Conservation (phyloP, 176 grass and related monocot species). For the Carex cristatella region DNA sequence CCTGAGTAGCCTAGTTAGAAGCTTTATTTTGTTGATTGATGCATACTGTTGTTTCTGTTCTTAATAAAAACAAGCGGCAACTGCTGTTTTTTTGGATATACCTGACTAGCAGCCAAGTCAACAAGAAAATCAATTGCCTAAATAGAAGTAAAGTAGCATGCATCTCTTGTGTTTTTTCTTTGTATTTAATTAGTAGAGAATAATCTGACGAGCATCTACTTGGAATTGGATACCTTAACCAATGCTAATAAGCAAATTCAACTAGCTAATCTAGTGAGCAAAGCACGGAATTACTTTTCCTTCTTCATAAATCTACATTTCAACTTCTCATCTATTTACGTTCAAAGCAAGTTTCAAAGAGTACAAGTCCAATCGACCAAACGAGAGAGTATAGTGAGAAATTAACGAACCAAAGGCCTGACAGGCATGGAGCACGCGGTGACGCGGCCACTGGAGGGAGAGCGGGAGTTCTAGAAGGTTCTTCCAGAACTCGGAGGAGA, state of each 20-base stretch:
- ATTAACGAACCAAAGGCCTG: constrained; percentile 62
- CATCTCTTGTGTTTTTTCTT: neutral
- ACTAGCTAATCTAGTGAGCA: neutral
- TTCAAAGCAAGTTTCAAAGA: neutral
- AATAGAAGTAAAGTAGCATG: neutral
- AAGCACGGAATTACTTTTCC: neutral
- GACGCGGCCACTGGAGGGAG: constrained; percentile 77
- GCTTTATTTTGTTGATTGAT: too few relatives aligned
- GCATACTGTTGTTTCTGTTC: too few relatives aligned
- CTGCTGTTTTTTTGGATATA: neutral
- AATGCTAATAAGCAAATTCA: constrained; percentile 13
- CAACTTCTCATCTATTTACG: neutral
- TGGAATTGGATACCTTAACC: neutral
- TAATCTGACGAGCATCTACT: neutral
- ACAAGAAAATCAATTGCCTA: neutral
- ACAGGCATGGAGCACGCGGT: constrained; percentile 88
- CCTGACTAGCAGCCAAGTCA: neutral
- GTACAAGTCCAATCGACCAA: neutral
- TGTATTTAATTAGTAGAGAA: neutral
- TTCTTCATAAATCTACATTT: constrained; percentile 1
- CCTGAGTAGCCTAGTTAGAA: too few relatives aligned
- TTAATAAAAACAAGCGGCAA: too few relatives aligned
- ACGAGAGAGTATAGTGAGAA: neutral
- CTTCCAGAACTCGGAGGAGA: constrained; percentile 92
- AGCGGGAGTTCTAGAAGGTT: constrained; percentile 91